A percentile compares a stretch with the other conserved stretches of the same genome.
phyloP scores from a whole-genome alignment of 2,329 filamentous ascomycete genomes.

The Cryoendolithus antarcticus region DNA sequence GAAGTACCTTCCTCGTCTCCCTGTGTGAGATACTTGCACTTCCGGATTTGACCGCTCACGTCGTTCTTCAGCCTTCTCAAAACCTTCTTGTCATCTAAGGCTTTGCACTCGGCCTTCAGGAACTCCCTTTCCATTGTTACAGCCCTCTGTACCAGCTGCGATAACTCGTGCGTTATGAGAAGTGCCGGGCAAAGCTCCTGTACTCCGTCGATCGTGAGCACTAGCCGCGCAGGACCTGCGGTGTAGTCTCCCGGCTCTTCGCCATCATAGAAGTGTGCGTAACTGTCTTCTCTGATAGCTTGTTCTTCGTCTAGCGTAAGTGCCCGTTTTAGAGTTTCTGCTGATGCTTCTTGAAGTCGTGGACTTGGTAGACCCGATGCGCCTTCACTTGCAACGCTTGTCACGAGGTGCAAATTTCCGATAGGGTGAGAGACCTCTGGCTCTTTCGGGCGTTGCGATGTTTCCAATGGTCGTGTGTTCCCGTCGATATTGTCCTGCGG shows the following conservation, averaged over 20 bases:
- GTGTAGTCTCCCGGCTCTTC: slow-evolving; percentile 8
- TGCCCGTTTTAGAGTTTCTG: too few relatives aligned
- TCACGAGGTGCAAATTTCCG: too few relatives aligned
- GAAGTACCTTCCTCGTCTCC: neutral
- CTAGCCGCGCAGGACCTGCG: slow-evolving; percentile 7
- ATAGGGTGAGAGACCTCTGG: too few relatives aligned
- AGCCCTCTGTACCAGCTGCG: slow-evolving; percentile 4
- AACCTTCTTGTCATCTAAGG: neutral
- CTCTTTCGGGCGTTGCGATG: too few relatives aligned
- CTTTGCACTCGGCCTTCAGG: neutral
- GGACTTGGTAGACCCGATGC: too few relatives aligned
- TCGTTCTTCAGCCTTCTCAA: slow-evolving; percentile 2
- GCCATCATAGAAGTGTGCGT: slow-evolving; percentile 1
- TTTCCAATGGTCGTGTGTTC: too few relatives aligned
- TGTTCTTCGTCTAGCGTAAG: slow-evolving; percentile 3
- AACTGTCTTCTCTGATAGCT: slow-evolving; percentile 1
- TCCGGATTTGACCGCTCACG: slow-evolving; percentile 3
- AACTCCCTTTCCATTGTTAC: slow-evolving; percentile 4
- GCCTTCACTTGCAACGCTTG: too few relatives aligned
- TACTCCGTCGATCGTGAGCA: slow-evolving; percentile 8
- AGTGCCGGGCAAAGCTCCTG: slow-evolving; percentile 6
- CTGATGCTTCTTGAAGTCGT: too few relatives aligned
- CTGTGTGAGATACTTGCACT: neutral
- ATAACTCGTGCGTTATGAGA: slow-evolving; percentile 7
- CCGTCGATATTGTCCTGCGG: too few relatives aligned